A percentile compares a stretch with the other conserved stretches of the same genome.
Evolutionary conservation across 495 filamentous ascomycete species (phyloP).

Genomic region (Talaromyces adpressus): DNA sequence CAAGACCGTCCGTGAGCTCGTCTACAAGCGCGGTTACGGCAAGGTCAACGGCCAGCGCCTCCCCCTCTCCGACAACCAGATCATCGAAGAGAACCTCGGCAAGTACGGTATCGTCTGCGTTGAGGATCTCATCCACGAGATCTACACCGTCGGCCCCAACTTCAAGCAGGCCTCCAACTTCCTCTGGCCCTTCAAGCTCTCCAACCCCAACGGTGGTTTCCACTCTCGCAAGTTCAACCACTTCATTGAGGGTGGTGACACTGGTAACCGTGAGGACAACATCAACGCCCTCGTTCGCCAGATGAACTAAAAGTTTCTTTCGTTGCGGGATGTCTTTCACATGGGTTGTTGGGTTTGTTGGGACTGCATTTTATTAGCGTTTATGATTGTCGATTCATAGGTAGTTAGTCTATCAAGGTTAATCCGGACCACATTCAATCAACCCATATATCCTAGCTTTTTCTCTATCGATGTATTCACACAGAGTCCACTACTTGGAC

Average conservation of each 20-base stretch:
- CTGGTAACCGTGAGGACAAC: constrained; percentile 97
- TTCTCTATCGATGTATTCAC: background rate
- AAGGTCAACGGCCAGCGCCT: constrained; percentile 96
- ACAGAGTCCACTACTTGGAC: no score
- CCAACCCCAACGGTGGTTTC: constrained; percentile 96
- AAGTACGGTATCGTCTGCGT: constrained; percentile 99
- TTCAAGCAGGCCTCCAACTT: constrained; percentile 99
- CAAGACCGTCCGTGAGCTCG: constrained; percentile 95
- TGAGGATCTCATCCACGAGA: constrained; percentile 99
- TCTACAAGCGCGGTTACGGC: constrained; percentile 99
- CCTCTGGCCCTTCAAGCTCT: constrained; percentile 99
- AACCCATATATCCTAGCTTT: background rate
- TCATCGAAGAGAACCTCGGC: constrained; percentile 94
- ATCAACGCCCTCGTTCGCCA: constrained; percentile 94
- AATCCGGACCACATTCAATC: constrained; percentile 9
- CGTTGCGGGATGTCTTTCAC: constrained; percentile 9
- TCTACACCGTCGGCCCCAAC: constrained; percentile 96
- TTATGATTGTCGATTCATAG: constrained; percentile 31
- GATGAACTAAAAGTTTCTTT: constrained; percentile 77
- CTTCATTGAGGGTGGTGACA: constrained; percentile 97
- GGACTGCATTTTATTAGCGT: constrained; percentile 28
- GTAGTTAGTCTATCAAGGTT: constrained; percentile 9
- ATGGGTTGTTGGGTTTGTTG: constrained; percentile 29
- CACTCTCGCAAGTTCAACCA: constrained; percentile 95
- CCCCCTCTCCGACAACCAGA: constrained; percentile 91